Conservation (phyloP, 306 rosid species). For the Ceratonia siliqua region DNA sequence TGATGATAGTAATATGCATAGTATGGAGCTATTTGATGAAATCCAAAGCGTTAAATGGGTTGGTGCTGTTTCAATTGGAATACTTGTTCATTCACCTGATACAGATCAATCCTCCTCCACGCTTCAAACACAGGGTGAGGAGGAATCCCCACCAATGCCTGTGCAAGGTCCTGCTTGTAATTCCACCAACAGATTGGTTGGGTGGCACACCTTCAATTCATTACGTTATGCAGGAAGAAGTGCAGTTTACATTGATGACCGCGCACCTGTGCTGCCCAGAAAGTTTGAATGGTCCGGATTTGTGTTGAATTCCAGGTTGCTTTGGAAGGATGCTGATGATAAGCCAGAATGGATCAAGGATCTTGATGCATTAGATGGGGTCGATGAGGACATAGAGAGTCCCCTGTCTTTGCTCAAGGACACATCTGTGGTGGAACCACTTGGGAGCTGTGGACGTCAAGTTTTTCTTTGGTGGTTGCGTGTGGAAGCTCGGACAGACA, state of each 20-base stretch:
- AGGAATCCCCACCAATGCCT: slow-evolving; percentile 55
- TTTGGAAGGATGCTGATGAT: slow-evolving; percentile 79
- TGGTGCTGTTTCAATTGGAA: slow-evolving; percentile 93
- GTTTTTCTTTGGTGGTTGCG: slow-evolving; percentile 72
- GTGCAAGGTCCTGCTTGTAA: slow-evolving; percentile 99
- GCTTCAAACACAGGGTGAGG: slow-evolving; percentile 50
- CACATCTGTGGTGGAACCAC: slow-evolving; percentile 64
- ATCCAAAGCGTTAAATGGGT: slow-evolving; percentile 83
- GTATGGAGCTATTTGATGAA: slow-evolving; percentile 93
- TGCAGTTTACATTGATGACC: slow-evolving; percentile 79
- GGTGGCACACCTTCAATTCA: slow-evolving; percentile 95
- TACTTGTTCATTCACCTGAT: slow-evolving; percentile 63
- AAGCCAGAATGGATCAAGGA: slow-evolving; percentile 88
- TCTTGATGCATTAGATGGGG: slow-evolving; percentile 59
- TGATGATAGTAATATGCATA: slow-evolving; percentile 98
- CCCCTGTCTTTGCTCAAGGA: slow-evolving; percentile 88
- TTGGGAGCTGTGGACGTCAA: slow-evolving; percentile 74
- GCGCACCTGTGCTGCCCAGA: slow-evolving; percentile 79
- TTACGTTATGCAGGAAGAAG: slow-evolving; percentile 62
- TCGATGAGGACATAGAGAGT: slow-evolving; percentile 61
- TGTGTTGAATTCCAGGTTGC: slow-evolving; percentile 83
- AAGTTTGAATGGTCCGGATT: slow-evolving; percentile 96
- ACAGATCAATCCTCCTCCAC: slow-evolving; percentile 40
- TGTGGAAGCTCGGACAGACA: slow-evolving; percentile 44
- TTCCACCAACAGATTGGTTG: slow-evolving; percentile 73